Conservation (phyloP, 2,329 filamentous ascomycete genomes). For the Ascosphaera apis region DNA sequence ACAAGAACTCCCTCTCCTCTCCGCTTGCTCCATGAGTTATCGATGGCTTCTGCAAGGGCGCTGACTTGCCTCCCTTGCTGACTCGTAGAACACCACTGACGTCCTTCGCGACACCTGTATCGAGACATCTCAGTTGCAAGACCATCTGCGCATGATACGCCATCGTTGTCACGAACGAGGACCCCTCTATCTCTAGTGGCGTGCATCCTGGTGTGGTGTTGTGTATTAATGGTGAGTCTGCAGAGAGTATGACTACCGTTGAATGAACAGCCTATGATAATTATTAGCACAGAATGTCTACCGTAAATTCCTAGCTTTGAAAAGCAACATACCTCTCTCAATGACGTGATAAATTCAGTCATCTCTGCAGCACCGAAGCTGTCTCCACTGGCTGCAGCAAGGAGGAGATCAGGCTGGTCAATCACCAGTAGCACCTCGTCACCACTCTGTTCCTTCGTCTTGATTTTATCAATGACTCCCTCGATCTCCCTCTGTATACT, state of each 20-base stretch:
- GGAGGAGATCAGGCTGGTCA: conserved; percentile 41
- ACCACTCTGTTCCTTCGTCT: conserved; percentile 5
- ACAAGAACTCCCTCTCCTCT: conserved; percentile 50
- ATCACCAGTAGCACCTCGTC: conserved; percentile 33
- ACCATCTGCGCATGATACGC: conserved; percentile 56
- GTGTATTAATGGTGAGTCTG: conserved; percentile 48
- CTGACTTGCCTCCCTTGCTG: conserved; percentile 32
- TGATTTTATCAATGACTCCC: conserved; percentile 13
- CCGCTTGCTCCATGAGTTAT: conserved; percentile 8
- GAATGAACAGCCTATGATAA: conserved; percentile 34
- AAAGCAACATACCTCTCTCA: conserved; percentile 36
- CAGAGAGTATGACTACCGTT: conserved; percentile 43
- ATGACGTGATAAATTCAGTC: conserved; percentile 31
- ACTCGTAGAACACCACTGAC: conserved; percentile 72
- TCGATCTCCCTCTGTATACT: conserved; percentile 14
- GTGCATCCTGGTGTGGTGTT: conserved; percentile 28
- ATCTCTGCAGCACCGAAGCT: conserved; percentile 23
- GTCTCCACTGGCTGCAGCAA: conserved; percentile 32
- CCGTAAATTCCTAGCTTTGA: neutral
- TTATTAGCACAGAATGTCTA: neutral
- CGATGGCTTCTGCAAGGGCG: conserved; percentile 10
- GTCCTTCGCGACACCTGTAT: conserved; percentile 73
- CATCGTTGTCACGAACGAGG: conserved; percentile 44
- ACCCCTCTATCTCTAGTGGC: conserved; percentile 44
- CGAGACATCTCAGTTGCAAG: conserved; percentile 49